phyloP scores from a whole-genome alignment of 305 asterid species.

The Withania somnifera region DNA sequence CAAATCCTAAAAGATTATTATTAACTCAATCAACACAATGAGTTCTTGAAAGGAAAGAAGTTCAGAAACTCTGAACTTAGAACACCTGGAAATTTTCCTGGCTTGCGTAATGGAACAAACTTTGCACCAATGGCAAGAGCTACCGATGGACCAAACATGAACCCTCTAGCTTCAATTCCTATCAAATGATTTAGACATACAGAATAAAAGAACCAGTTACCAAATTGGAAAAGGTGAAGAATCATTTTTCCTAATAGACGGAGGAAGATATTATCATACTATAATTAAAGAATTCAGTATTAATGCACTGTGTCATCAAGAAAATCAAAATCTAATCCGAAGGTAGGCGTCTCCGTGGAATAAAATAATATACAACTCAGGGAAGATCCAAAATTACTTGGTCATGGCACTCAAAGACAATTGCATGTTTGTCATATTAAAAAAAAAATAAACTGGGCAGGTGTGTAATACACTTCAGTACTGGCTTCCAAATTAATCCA shows the following conservation, averaged over 20 bases:
- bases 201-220: background rate
- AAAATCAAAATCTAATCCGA: background rate
- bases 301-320: background rate
- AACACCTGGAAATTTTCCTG: constrained; percentile 70
- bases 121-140: constrained; percentile 83
- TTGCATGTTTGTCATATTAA: background rate
- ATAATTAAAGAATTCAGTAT: background rate
- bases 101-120: constrained; percentile 66
- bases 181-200: background rate
- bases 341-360: background rate
- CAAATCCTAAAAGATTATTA: background rate
- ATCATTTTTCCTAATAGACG: background rate
- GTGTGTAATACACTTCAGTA: background rate
- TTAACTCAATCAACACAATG: background rate
- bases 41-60: background rate
- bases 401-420: background rate
- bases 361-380: background rate
- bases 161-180: constrained; percentile 86
- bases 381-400: background rate
- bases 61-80: background rate
- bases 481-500: background rate
- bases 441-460: background rate
- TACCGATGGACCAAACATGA: constrained; percentile 69
- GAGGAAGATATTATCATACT: background rate
- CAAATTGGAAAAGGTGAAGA: background rate